These are phyloP conservation scores for Amanita fuliginea DNA, from an alignment of 768 basidiomycete species.

Conservation along the genomic window DNA sequence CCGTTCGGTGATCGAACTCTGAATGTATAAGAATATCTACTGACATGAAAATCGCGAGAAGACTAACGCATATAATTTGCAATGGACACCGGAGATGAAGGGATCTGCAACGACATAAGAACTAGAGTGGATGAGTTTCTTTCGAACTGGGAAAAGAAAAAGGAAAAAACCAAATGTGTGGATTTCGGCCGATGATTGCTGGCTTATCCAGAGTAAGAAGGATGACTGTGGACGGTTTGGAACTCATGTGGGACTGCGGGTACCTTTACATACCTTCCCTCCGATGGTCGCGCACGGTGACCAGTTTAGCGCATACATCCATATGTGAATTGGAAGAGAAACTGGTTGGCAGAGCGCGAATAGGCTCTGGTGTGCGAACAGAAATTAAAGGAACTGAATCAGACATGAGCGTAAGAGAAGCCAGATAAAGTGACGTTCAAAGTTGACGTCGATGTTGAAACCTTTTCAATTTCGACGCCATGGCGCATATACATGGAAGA, in stretches of 20 bases:
- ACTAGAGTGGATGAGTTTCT: constrained; percentile 16
- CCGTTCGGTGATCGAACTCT: constrained; percentile 65
- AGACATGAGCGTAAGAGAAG: not conserved
- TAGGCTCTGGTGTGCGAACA: not conserved
- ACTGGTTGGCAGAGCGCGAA: not conserved
- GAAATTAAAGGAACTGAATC: not conserved
- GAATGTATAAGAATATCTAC: constrained; percentile 1
- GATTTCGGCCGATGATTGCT: constrained; percentile 60
- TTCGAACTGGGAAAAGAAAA: constrained; percentile 13
- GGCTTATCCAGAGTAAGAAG: constrained; percentile 52
- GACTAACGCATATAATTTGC: constrained; percentile 70
- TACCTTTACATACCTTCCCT: constrained; percentile 42
- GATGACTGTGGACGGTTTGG: constrained; percentile 30
- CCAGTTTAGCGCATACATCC: constrained; percentile 63
- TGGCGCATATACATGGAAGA: not conserved
- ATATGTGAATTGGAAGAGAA: not conserved
- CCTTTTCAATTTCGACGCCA: not conserved
- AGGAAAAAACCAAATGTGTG: constrained; percentile 43
- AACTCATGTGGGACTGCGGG: too few species aligned
- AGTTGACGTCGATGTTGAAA: too few species aligned
- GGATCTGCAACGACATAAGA: constrained; percentile 55
- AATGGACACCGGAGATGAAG: constrained; percentile 61
- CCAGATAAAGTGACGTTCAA: not conserved
- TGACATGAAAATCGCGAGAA: not conserved
- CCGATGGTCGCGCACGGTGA: constrained; percentile 49